Base-by-base conservation (phyloP, 495 filamentous ascomycete genomes). In the Xylaria acuta region DNA sequence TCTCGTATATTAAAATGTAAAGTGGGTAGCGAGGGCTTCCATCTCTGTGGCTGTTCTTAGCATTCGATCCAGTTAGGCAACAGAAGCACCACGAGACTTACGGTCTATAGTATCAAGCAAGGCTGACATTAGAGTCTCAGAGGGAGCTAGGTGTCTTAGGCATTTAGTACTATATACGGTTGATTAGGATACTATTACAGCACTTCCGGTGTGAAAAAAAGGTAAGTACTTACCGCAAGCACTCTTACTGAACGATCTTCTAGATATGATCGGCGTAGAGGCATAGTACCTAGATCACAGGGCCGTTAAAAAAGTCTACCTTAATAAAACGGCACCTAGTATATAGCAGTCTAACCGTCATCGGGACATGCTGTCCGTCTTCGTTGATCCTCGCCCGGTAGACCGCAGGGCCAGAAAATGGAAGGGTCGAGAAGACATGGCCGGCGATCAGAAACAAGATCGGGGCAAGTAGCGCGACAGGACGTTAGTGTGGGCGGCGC, bases 301-400 rank as follows among this genome's bases (percentile, higher is more conserved):
- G 59, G 36, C 36, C 59, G 59, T 63, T 63, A 25, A 63, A 60
- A 1, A 60, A 63, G 34, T 63, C 59, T 6, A 63, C 20, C 36
- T 63, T 63, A 16, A 63, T 63, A 16, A 63, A 63, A 40, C 36
- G 59, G 59, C 34, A 63, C 59, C 36, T 63, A 27, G 59, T 40
- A 63, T 14, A 63, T 63, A 63, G 59, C 38, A 63, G 30, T 63
- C 59, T 36, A 63, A 63, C 59, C n/a, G 36, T 40, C 58, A 62
- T 62, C 8, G 20, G 59, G 59, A 63, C 59, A 20, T 63, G 36
- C 59, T 63, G 36, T 63, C 59, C 34, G 59, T 63, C 36, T 63
- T 63, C 20, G 36, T 63, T 34, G 30, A 41, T 34, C 59, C 59
- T 63, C 59, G 59, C 54, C 30, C 14, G 30, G 54, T 59, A 59